Conservation (phyloP, 495 filamentous ascomycete species). For the Darksidea phi region DNA sequence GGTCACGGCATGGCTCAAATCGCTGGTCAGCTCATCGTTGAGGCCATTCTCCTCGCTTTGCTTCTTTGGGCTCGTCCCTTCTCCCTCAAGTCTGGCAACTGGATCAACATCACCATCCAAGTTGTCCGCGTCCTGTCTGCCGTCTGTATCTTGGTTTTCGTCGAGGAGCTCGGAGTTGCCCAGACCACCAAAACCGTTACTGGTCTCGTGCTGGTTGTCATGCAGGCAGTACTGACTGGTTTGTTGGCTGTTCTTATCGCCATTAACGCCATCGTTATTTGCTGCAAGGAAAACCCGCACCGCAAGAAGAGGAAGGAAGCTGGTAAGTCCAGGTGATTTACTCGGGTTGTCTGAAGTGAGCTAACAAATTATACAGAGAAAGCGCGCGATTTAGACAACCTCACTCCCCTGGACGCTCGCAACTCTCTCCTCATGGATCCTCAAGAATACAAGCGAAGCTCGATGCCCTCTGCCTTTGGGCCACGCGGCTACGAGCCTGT, state of each 20-base stretch:
- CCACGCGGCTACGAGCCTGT: slow-evolving; percentile 41
- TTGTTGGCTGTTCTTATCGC: slow-evolving; percentile 84
- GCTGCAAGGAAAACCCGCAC: slow-evolving; percentile 86
- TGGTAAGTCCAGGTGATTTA: slow-evolving; percentile 54
- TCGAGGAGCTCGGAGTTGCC: slow-evolving; percentile 84
- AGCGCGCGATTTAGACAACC: slow-evolving; percentile 74
- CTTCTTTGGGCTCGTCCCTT: slow-evolving; percentile 85
- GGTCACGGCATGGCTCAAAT: slow-evolving; percentile 84
- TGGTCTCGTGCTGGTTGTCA: slow-evolving; percentile 82
- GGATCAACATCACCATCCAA: slow-evolving; percentile 93
- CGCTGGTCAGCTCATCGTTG: slow-evolving; percentile 74
- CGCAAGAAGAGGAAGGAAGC: slow-evolving; percentile 78
- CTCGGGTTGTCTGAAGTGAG: background rate
- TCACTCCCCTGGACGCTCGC: slow-evolving; percentile 85
- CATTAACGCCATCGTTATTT: slow-evolving; percentile 81
- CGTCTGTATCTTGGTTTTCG: slow-evolving; percentile 86
- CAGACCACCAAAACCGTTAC: slow-evolving; percentile 95
- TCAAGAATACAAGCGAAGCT: slow-evolving; percentile 38
- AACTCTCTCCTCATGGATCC: slow-evolving; percentile 78
- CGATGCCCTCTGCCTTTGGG: slow-evolving; percentile 28
- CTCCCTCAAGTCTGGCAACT: slow-evolving; percentile 77
- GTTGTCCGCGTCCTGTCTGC: slow-evolving; percentile 91
- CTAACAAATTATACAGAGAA: slow-evolving; percentile 60
- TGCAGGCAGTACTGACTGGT: slow-evolving; percentile 82
- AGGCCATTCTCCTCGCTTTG: slow-evolving; percentile 66